phyloP scores from a whole-genome alignment of 2,329 filamentous ascomycete genomes.

The Tolypocladium amazonense region DNA sequence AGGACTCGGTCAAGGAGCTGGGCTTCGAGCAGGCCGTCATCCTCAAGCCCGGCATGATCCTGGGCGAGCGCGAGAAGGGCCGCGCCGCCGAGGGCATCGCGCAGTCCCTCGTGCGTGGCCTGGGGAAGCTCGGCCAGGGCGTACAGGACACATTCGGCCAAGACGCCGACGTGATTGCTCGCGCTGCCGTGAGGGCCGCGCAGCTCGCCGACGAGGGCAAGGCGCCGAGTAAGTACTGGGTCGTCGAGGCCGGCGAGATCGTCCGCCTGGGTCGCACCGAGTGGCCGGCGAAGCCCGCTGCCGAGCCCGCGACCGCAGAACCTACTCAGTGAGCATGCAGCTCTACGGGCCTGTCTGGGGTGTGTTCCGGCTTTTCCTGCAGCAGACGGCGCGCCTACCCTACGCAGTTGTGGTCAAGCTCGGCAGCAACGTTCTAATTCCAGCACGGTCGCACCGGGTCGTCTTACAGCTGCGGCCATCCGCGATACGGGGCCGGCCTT shows the following conservation, averaged over 20 bases:
- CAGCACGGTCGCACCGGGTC: not conserved
- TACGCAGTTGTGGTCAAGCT: not conserved
- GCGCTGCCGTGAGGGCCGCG: constrained; percentile 52
- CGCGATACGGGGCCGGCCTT: not conserved
- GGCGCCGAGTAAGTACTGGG: constrained; percentile 50
- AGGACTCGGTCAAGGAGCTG: constrained; percentile 61
- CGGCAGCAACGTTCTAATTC: not conserved
- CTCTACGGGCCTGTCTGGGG: not conserved
- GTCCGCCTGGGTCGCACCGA: constrained; percentile 54
- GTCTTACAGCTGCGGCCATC: not conserved
- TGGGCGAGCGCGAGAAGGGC: constrained; percentile 56
- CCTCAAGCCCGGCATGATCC: constrained; percentile 60
- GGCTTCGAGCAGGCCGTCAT: constrained; percentile 73
- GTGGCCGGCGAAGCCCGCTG: constrained; percentile 27
- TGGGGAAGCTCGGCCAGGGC: constrained; percentile 42
- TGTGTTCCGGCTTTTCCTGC: not conserved
- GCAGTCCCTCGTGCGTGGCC: constrained; percentile 40
- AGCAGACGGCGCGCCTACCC: not conserved
- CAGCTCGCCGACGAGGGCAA: constrained; percentile 47
- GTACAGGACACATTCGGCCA: constrained; percentile 60
- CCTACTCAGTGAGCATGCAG: not conserved
- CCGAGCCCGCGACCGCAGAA: not conserved
- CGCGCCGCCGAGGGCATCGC: constrained; percentile 48
- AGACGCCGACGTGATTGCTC: constrained; percentile 62
- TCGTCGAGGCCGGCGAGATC: constrained; percentile 51